Base-by-base conservation (phyloP, 441 rosid genomes). In the Populus tomentosa region DNA sequence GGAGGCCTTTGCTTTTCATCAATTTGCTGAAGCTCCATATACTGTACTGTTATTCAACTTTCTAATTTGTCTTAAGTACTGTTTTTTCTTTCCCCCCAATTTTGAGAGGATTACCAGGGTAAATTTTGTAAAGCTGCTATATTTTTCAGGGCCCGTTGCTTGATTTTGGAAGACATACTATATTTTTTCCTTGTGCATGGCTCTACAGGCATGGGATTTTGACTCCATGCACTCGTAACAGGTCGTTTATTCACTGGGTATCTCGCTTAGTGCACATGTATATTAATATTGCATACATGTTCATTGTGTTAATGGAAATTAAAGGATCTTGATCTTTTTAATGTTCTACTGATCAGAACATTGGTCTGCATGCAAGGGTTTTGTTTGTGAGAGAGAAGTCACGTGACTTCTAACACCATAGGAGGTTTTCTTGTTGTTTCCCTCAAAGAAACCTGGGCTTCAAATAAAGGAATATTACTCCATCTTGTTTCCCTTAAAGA, bases 91-190 rank as follows among this genome's bases (percentile, higher is more conserved):
- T 24, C 24, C 24, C 24, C 24, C 24, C 24, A 24, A 24, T 24
- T 24, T 24, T 24, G 24, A 24, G 24, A 24, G 24, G 24, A 24
- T 24, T 24, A 24, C 24, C 24, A 24, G 24, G 24, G 24, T 24
- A 24, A 24, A 24, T 24, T 24, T 82, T 59, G 66, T n/a, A 30
- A 23, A 71, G 65, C 13, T 69, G 66, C 74, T 80, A 76, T 30
- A 38, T 75, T 79, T 6, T 88, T 85, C 85, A 94, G 98, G 98
- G 98, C 10, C 98, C 97, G 26, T 77, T 95, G 74, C 98, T 93
- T 72, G 98, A 95, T 87, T 80, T 92, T 73, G 98, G 98, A 82
- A 91, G 98, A 82, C 90, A 93, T 74, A 89, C 90, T 73, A 78
- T 90, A 53, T 77, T 87, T 30, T 95, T 95, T 84, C 90, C 94